A percentile compares a stretch with the other conserved stretches of the same genome.
Conservation (phyloP, 768 basidiomycete species). For the Lyophyllum decastes region DNA sequence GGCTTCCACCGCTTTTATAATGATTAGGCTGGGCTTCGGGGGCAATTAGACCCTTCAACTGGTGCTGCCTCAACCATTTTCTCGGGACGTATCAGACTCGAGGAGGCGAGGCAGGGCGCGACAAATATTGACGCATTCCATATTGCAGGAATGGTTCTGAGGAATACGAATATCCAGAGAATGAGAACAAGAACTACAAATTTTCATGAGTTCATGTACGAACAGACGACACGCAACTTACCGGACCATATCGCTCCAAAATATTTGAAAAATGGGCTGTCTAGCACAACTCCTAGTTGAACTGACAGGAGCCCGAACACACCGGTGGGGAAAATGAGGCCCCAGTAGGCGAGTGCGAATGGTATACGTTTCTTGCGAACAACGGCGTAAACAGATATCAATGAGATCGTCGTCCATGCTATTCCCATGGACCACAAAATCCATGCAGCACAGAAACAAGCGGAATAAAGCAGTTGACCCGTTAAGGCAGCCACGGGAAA, state of each 20-base stretch:
- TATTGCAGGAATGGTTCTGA: slow-evolving; percentile 44
- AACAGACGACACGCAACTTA: slow-evolving; percentile 23
- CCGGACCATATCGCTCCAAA: slow-evolving; percentile 57
- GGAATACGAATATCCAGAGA: slow-evolving; percentile 42
- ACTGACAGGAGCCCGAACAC: slow-evolving; percentile 52
- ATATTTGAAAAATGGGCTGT: slow-evolving; percentile 50
- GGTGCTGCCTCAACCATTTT: background rate
- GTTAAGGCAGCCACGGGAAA: slow-evolving; percentile 32
- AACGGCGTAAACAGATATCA: slow-evolving; percentile 39
- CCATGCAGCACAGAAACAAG: slow-evolving; percentile 47
- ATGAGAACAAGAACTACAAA: slow-evolving; percentile 38
- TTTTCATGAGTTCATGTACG: background rate
- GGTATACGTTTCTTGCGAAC: slow-evolving; percentile 32
- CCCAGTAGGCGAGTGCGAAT: slow-evolving; percentile 55
- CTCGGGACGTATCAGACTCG: background rate
- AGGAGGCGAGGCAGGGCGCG: slow-evolving; percentile 39
- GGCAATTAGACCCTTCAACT: background rate
- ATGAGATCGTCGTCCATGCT: slow-evolving; percentile 48
- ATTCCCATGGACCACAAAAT: slow-evolving; percentile 57
- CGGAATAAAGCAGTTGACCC: slow-evolving; percentile 43
- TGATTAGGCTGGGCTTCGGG: background rate
- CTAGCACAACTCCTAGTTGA: slow-evolving; percentile 48
- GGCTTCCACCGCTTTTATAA: background rate
- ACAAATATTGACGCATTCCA: slow-evolving; percentile 49
- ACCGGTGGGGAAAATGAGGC: slow-evolving; percentile 56